Base-by-base conservation (phyloP, 768 basidiomycete genomes). In the Pilatotrama ljubarskyi region DNA sequence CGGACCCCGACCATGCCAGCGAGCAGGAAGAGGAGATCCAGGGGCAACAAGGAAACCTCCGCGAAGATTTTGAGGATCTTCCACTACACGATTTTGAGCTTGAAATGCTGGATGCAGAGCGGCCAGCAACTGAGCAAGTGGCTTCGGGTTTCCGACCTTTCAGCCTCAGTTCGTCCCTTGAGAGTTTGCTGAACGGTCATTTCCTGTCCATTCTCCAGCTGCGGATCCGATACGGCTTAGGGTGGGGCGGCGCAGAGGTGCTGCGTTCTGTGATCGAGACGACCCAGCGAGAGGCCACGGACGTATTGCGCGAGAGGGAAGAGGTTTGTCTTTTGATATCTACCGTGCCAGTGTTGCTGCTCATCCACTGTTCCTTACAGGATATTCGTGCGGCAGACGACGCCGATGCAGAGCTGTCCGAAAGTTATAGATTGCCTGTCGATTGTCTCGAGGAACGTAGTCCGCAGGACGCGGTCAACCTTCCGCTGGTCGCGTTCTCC, bases 201-300 rank as follows among this genome's bases (percentile, higher is more conserved):
- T 79, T 90, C 58, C 67, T 85, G 25, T 79, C 76, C 46, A 66
- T 89, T 17, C 69, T 90, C 22, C 78, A 78, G 57, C 67, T 84
- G 2, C 74, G 87, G 43, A 67, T 79, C 35, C 75, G 75, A 64
- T 85, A 69, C 41, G 40, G 82, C 63, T 71, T 87, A 13, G 85
- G 86, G 13, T 91, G 88, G 88, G 85, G 87, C 2, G 86, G 82
- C 3, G 88, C 87, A 3, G 89, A 90, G 65, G 63, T 77, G 17
- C 73, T 89, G 47, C 69, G 77, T 46, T 68, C 76, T 51, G 74
- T 79, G 66, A 69, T 78, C 10, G 82, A 84, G 65, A 76, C 71
- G 56, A 66, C 70, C 24, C 84, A 86, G 66, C 70, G 65, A 51
- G 71, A 68, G 20, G 68, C 75, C 7, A 76, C 75, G 5, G 75